Evolutionary conservation across 768 basidiomycete genomes (phyloP).

Genomic region (Tylopilus sp.): DNA sequence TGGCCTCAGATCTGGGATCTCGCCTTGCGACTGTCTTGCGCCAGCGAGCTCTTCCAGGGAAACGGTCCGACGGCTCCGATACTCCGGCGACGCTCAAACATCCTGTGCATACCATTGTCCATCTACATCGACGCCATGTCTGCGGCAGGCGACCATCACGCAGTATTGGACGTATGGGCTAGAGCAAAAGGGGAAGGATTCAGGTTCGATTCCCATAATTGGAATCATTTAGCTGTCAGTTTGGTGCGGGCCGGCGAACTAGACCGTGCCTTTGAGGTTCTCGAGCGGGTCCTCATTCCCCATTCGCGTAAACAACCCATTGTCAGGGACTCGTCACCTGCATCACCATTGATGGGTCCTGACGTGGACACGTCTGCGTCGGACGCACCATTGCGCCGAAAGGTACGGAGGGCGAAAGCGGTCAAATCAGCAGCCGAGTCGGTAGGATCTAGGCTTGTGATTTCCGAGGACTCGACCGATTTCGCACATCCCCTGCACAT

Average conservation of each 20-base stretch:
- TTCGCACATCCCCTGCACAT: constrained; percentile 57
- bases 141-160: constrained; percentile 52
- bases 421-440: constrained; percentile 19
- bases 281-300: constrained; percentile 74
- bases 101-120: constrained; percentile 76
- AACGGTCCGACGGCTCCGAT: constrained; percentile 9
- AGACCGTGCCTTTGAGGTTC: constrained; percentile 79
- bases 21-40: constrained; percentile 43
- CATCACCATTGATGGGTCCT: constrained; percentile 36
- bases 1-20: constrained; percentile 69
- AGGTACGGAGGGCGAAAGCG: constrained; percentile 22
- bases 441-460: constrained; percentile 11
- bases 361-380: constrained; percentile 25
- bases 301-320: constrained; percentile 37
- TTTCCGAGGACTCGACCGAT: constrained; percentile 35
- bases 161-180: constrained; percentile 68
- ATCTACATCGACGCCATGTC: constrained; percentile 79
- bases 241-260: constrained; percentile 77
- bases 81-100: constrained; percentile 40
- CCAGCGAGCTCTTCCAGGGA: constrained; percentile 32
- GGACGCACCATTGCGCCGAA: constrained; percentile 31
- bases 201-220: constrained; percentile 83
- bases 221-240: constrained; percentile 79
- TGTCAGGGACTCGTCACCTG: constrained; percentile 30
- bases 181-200: constrained; percentile 60